A percentile compares a stretch with the other conserved stretches of the same genome.
Evolutionary conservation across 768 basidiomycete species (phyloP).

Genomic region (Boletus rubescentipes): DNA sequence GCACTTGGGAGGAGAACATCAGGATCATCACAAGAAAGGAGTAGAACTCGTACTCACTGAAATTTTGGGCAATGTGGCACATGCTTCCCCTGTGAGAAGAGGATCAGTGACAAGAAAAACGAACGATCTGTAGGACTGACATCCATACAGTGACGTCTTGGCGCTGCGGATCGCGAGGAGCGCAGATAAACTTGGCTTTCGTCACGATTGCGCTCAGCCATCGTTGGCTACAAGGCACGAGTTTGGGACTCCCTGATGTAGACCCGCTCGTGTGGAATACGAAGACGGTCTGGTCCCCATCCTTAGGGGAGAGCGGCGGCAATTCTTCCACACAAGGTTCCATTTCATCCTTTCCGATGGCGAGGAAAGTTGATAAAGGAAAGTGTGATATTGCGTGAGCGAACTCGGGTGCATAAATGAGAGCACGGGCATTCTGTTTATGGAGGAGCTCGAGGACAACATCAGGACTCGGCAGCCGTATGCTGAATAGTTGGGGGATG

Average conservation of each 20-base stretch:
- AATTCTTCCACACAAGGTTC: constrained; percentile 38
- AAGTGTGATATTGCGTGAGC: constrained; percentile 41
- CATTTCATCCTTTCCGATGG: constrained; percentile 41
- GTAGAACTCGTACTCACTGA: constrained; percentile 50
- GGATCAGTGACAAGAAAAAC: constrained; percentile 31
- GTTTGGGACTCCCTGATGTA: constrained; percentile 80
- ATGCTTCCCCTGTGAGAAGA: constrained; percentile 65
- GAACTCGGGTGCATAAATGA: constrained; percentile 65
- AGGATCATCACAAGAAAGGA: constrained; percentile 22
- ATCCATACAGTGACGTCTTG: constrained; percentile 75
- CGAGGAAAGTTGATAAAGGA: constrained; percentile 49
- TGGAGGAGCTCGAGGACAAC: constrained; percentile 69
- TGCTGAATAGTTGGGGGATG: constrained; percentile 74
- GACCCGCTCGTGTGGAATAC: constrained; percentile 82
- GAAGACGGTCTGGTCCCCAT: constrained; percentile 50
- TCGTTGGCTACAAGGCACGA: constrained; percentile 66
- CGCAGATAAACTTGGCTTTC: constrained; percentile 57
- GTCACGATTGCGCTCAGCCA: constrained; percentile 62
- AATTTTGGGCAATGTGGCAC: constrained; percentile 79
- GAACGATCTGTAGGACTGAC: constrained; percentile 43
- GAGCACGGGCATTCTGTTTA: constrained; percentile 60
- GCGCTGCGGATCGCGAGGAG: constrained; percentile 46
- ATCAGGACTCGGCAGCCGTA: constrained; percentile 70
- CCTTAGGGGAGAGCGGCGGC: constrained; percentile 40
- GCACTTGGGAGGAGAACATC: constrained; percentile 40